A percentile compares a stretch with the other conserved stretches of the same genome.
These are phyloP conservation scores for Amanita molliuscula DNA, from an alignment of 768 basidiomycete genomes.

Conservation along the genomic window DNA sequence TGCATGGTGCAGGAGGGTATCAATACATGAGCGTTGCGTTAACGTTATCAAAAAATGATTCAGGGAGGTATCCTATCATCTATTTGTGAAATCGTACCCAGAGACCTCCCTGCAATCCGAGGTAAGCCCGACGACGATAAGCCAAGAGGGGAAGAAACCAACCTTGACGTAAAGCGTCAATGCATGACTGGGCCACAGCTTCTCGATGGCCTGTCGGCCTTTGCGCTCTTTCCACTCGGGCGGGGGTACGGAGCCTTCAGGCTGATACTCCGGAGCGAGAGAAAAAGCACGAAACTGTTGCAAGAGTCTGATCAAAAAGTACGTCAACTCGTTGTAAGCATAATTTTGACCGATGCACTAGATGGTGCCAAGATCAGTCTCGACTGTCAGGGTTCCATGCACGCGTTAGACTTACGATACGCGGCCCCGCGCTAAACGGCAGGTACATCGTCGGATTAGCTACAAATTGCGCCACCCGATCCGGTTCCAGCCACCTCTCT, in stretches of 20 bases:
- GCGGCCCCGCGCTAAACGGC: conserved; percentile 67
- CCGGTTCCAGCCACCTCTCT: conserved; percentile 63
- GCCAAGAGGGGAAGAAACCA: conserved; percentile 10
- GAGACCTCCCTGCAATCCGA: conserved; percentile 37
- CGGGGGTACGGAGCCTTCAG: conserved; percentile 51
- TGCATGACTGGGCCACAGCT: conserved; percentile 51
- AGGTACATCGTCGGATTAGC: conserved; percentile 60
- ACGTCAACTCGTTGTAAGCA: conserved; percentile 69
- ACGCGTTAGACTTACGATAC: conserved; percentile 26
- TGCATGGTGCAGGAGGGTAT: background rate
- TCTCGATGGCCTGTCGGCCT: conserved; percentile 44
- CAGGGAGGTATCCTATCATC: background rate
- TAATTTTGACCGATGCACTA: conserved; percentile 70
- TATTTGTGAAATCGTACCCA: conserved; percentile 37
- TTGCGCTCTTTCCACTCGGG: conserved; percentile 39
- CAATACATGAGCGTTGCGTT: background rate
- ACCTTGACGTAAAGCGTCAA: conserved; percentile 63
- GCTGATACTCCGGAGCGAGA: conserved; percentile 52
- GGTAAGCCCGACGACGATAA: background rate
- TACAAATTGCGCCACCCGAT: conserved; percentile 36
- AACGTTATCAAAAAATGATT: background rate
- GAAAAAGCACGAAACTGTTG: conserved; percentile 54
- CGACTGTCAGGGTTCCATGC: background rate
- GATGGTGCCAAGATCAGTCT: background rate
- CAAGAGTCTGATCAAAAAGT: conserved; percentile 55